Evolutionary conservation across 176 grass and related monocot genomes (phyloP).

Genomic region (Stipa capillata): DNA sequence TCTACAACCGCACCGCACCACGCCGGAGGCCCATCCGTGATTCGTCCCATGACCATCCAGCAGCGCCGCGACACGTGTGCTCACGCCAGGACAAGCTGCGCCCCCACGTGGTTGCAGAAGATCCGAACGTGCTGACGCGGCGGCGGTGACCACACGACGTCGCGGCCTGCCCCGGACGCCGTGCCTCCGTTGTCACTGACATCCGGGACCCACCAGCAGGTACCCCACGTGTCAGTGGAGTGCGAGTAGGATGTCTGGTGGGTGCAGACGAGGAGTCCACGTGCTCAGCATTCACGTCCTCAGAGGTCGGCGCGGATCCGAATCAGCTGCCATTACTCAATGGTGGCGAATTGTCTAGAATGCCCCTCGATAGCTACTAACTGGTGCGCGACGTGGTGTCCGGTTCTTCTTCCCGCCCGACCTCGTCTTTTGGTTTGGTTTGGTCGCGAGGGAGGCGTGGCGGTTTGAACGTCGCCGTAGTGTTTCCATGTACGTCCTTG

Average conservation of each 20-base stretch:
- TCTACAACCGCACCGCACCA: not conserved
- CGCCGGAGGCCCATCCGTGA: no score
- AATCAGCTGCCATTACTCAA: conserved; percentile 47
- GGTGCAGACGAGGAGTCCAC: not conserved
- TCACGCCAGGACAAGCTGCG: accelerated
- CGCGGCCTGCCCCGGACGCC: accelerated
- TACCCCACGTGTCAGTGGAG: accelerated
- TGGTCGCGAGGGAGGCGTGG: not conserved
- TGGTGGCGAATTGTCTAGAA: not conserved
- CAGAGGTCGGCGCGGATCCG: conserved; percentile 56
- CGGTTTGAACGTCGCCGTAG: no score
- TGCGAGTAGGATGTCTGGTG: accelerated
- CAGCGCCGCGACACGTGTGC: not conserved
- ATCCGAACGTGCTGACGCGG: conserved; percentile 1
- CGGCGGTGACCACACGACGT: conserved; percentile 20
- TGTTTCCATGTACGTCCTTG: not conserved
- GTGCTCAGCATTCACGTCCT: not conserved
- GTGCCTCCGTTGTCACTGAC: not conserved
- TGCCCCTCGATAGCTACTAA: not conserved
- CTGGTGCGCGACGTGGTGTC: not conserved
- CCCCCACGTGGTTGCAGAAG: not conserved
- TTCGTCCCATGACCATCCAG: no score
- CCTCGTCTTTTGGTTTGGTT: not conserved
- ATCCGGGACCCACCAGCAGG: accelerated
- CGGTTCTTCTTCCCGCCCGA: not conserved